These are phyloP conservation scores for Ceratocystis lukuohia DNA, from an alignment of 2,329 filamentous ascomycete species.

Conservation along the genomic window DNA sequence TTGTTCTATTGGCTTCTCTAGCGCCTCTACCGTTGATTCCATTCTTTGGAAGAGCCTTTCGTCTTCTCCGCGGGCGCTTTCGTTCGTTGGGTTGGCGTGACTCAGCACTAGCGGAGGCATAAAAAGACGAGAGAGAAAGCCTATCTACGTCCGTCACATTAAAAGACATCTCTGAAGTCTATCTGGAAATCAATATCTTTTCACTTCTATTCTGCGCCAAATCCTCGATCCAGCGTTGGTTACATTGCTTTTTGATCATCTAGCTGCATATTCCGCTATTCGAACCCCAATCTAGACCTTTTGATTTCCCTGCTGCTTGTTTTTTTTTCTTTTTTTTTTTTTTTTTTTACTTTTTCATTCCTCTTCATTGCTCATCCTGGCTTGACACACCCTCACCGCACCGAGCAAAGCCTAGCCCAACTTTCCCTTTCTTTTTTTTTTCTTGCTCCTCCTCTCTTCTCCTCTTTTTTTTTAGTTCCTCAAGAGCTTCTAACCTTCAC, in stretches of 20 bases:
- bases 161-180: not conserved
- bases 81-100: not conserved
- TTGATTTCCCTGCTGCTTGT: not conserved
- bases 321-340: not conserved
- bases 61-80: not conserved
- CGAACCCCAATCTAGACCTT: constrained; percentile 5
- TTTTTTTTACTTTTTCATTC: not conserved
- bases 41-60: not conserved
- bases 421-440: constrained; percentile 9
- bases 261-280: constrained; percentile 1
- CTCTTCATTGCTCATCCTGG: not conserved
- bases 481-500: not conserved
- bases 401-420: not conserved
- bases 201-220: not conserved
- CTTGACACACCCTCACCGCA: constrained; percentile 2
- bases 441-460: constrained; percentile 1
- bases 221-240: not conserved
- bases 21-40: not conserved
- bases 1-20: not conserved
- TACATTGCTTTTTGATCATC: not conserved
- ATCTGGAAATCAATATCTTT: not conserved
- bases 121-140: not conserved
- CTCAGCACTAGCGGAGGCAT: not conserved
- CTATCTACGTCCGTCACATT: not conserved
- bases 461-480: not conserved